phyloP scores from a whole-genome alignment of 129 eudicot species.

The Cynara cardunculus region DNA sequence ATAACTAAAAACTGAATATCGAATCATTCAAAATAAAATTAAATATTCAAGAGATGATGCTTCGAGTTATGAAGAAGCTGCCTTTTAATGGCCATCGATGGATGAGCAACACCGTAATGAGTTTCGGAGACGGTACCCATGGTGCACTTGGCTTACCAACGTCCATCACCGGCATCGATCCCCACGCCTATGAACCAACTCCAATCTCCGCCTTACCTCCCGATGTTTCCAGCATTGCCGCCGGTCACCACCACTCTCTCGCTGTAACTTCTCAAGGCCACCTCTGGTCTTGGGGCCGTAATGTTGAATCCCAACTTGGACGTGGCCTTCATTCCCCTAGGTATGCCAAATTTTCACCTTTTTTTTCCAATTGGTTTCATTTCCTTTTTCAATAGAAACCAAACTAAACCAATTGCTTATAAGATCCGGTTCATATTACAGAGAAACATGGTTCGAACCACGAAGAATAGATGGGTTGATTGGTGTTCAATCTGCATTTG shows the following conservation, averaged over 20 bases:
- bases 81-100: slow-evolving; percentile 36
- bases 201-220: slow-evolving; percentile 60
- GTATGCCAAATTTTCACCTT: slow-evolving; percentile 21
- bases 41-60: slow-evolving; percentile 13
- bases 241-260: slow-evolving; percentile 96
- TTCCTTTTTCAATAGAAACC: neutral
- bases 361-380: too few species aligned
- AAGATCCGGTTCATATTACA: slow-evolving; percentile 23
- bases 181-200: slow-evolving; percentile 80
- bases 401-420: neutral
- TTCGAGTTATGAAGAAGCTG: slow-evolving; percentile 20
- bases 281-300: slow-evolving; percentile 98
- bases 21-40: neutral
- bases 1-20: neutral
- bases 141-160: slow-evolving; percentile 73
- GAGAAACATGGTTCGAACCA: slow-evolving; percentile 74
- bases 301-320: slow-evolving; percentile 70
- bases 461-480: slow-evolving; percentile 54
- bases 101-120: slow-evolving; percentile 55
- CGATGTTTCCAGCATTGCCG: slow-evolving; percentile 59
- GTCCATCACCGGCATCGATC: slow-evolving; percentile 40
- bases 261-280: slow-evolving; percentile 75
- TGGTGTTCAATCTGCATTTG: slow-evolving; percentile 59
- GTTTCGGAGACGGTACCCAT: slow-evolving; percentile 84
- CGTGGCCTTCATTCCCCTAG: slow-evolving; percentile 61